These are phyloP conservation scores for Sicyos edulis DNA, from an alignment of 306 rosid genomes.

Conservation along the genomic window DNA sequence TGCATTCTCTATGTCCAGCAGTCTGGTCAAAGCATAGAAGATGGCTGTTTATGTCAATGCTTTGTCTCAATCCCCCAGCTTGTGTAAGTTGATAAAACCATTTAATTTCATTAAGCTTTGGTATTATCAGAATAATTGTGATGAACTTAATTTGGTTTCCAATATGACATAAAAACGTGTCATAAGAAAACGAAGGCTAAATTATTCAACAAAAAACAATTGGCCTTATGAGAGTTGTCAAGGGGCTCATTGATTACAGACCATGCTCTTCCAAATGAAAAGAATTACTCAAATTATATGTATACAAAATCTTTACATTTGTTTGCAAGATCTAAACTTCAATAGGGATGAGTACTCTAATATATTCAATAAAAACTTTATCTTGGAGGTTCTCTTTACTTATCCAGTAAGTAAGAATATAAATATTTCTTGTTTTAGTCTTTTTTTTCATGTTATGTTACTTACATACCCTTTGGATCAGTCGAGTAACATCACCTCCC, in stretches of 20 bases:
- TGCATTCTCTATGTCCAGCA: constrained; percentile 98
- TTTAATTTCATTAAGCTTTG: background rate
- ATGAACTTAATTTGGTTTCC: background rate
- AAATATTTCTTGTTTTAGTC: background rate
- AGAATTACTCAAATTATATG: background rate
- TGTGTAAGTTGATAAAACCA: constrained; percentile 70
- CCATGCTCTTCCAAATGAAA: background rate
- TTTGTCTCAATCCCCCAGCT: constrained; percentile 79
- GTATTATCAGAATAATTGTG: background rate
- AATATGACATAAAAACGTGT: background rate
- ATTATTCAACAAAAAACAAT: background rate
- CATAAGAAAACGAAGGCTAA: background rate
- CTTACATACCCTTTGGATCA: too few relatives aligned
- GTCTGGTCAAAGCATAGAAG: constrained; percentile 97
- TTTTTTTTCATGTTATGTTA: constrained; percentile 5
- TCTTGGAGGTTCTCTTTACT: background rate
- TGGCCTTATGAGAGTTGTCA: background rate
- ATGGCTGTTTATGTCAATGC: constrained; percentile 96
- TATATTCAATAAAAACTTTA: background rate
- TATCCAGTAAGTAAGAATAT: background rate
- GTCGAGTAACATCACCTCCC: background rate
- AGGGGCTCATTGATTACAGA: background rate
- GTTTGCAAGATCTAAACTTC: background rate
- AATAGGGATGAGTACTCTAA: background rate
- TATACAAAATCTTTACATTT: background rate